Conservation (phyloP, 768 basidiomycete genomes). For the Trametes gibbosa region DNA sequence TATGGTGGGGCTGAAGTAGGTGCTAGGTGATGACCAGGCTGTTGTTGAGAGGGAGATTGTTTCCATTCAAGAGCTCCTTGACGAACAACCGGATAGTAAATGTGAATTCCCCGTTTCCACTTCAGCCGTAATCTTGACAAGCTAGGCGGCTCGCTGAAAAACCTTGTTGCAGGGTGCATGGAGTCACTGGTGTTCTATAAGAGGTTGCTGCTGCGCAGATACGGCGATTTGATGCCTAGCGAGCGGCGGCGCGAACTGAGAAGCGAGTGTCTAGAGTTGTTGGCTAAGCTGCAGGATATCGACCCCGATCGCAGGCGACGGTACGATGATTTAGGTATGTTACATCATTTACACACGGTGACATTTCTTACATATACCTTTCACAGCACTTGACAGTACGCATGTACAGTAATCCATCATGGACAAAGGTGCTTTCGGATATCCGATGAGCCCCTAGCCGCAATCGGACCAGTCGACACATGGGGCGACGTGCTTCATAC, state of each 20-base stretch:
- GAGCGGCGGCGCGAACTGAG: slow-evolving; percentile 30
- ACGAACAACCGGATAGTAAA: slow-evolving; percentile 90
- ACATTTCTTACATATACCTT: not conserved
- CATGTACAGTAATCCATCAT: not conserved
- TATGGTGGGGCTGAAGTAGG: not conserved
- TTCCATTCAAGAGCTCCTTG: slow-evolving; percentile 78
- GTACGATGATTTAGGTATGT: slow-evolving; percentile 66
- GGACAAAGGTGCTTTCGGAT: not conserved
- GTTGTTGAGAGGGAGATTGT: slow-evolving; percentile 72
- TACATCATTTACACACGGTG: not conserved
- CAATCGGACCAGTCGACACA: not conserved
- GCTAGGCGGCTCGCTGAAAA: not conserved
- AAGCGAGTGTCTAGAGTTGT: slow-evolving; percentile 48
- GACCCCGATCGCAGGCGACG: slow-evolving; percentile 66
- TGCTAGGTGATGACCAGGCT: slow-evolving; percentile 53
- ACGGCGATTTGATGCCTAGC: slow-evolving; percentile 35
- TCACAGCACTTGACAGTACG: not conserved
- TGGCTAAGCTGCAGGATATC: slow-evolving; percentile 53
- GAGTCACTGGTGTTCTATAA: slow-evolving; percentile 88
- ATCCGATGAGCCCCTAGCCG: too few species aligned
- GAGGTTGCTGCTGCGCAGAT: slow-evolving; percentile 55
- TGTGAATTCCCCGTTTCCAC: slow-evolving; percentile 48
- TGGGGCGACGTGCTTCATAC: not conserved
- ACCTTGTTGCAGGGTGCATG: slow-evolving; percentile 73
- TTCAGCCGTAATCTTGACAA: not conserved